Conservation (phyloP, 371 early-diverging fungal genomes). For the Cokeromyces recurvatus region DNA sequence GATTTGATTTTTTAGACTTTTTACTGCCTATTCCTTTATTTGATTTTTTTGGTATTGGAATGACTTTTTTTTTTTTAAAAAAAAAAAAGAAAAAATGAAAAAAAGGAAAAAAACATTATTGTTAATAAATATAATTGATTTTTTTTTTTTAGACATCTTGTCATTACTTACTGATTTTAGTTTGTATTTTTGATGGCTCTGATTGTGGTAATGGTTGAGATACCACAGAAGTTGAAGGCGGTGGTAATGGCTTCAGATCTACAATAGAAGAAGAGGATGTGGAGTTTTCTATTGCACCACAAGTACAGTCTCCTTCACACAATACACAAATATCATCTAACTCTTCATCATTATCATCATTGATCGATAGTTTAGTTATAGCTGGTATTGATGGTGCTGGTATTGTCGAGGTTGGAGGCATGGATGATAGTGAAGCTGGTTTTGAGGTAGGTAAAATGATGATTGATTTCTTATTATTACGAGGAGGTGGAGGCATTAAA, state of each 20-base stretch:
- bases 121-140: too few species aligned
- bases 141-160: too few species aligned
- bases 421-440: too few species aligned
- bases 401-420: background rate
- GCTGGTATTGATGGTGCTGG: conserved; percentile 6
- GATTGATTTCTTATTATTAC: too few species aligned
- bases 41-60: too few species aligned
- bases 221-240: background rate
- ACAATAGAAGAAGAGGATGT: background rate
- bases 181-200: background rate
- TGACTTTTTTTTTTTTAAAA: too few species aligned
- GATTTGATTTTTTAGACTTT: too few species aligned
- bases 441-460: conserved; percentile 5
- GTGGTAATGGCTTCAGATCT: background rate
- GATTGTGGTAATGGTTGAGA: too few species aligned
- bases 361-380: conserved; percentile 6
- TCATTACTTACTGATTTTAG: conserved; percentile 3
- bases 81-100: too few species aligned
- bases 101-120: too few species aligned
- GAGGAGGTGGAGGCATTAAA: too few species aligned
- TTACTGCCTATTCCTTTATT: too few species aligned
- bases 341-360: conserved; percentile 40
- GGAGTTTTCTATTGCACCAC: conserved; percentile 18
- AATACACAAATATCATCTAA: conserved; percentile 57
- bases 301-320: conserved; percentile 60